These are phyloP conservation scores for Suillus luteus DNA, from an alignment of 768 basidiomycete species.

Conservation along the genomic window DNA sequence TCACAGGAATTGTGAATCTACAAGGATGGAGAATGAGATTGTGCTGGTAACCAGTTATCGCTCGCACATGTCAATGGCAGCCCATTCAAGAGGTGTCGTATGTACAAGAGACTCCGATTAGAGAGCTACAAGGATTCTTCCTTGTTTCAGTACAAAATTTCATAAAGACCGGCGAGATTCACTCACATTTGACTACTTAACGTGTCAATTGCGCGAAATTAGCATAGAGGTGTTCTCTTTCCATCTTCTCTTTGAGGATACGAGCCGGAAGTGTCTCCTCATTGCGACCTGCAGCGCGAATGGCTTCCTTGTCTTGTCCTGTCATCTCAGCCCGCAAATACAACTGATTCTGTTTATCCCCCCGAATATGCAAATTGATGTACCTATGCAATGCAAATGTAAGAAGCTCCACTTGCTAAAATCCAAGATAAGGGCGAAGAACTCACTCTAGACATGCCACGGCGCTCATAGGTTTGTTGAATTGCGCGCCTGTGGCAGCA, in stretches of 20 bases:
- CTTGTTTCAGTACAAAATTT: neutral
- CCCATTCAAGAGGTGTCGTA: neutral
- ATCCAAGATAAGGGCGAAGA: neutral
- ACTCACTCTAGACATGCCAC: conserved; percentile 15
- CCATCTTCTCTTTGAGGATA: neutral
- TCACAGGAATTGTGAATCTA: neutral
- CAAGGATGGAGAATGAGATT: neutral
- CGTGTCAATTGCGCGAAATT: neutral
- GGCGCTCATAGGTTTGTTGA: conserved; percentile 17
- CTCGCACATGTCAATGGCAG: neutral
- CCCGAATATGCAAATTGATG: conserved; percentile 18
- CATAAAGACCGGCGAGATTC: neutral
- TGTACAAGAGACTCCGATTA: neutral
- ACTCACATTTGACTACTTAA: neutral
- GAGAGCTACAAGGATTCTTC: neutral
- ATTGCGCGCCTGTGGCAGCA: conserved; percentile 3
- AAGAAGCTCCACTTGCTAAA: conserved; percentile 7
- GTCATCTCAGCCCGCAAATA: conserved; percentile 19
- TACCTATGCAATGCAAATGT: conserved; percentile 1
- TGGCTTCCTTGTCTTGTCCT: conserved; percentile 16
- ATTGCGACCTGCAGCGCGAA: conserved; percentile 9
- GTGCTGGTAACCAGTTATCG: neutral
- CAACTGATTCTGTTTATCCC: conserved; percentile 21
- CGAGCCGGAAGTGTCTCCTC: conserved; percentile 1
- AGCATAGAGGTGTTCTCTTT: neutral